Evolutionary conservation across 208 protist genomes (phyloP).

Genomic region (Crithidia mellificae): DNA sequence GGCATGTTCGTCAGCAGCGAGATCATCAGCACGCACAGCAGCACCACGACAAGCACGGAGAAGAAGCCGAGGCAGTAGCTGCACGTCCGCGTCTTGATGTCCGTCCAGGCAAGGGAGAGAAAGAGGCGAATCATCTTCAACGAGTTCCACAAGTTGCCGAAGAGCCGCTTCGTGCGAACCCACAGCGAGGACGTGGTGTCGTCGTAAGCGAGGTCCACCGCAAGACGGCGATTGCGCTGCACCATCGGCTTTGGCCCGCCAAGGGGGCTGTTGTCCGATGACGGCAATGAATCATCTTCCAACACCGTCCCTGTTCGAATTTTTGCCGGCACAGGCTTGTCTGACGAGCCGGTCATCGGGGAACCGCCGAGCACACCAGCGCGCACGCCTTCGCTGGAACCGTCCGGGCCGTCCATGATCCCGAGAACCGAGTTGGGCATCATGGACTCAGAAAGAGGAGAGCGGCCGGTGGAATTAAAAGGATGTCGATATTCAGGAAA

Average conservation of each 20-base stretch:
- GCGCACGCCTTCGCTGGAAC: background rate
- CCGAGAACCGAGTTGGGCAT: background rate
- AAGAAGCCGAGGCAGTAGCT: constrained; percentile 69
- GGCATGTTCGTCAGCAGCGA: constrained; percentile 66
- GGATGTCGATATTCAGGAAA: background rate
- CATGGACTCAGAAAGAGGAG: background rate
- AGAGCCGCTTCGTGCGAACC: constrained; percentile 6
- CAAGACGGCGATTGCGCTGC: constrained; percentile 16
- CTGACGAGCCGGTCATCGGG: background rate
- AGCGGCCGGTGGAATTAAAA: constrained; percentile 11
- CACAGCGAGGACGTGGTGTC: constrained; percentile 19
- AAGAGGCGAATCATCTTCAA: constrained; percentile 42
- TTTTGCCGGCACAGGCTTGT: background rate
- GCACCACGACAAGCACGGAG: constrained; percentile 68
- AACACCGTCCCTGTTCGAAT: background rate
- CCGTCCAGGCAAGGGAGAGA: constrained; percentile 38
- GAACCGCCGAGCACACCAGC: background rate
- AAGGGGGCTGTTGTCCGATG: background rate
- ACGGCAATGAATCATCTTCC: background rate
- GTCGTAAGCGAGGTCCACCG: constrained; percentile 32
- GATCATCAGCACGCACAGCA: constrained; percentile 62
- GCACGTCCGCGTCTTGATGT: constrained; percentile 48
- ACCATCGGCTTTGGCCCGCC: background rate
- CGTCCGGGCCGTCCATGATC: constrained; percentile 8
- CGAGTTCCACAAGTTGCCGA: constrained; percentile 30